Evolutionary conservation across 2,329 filamentous ascomycete species (phyloP).

Genomic region (Nothophoma quercina): DNA sequence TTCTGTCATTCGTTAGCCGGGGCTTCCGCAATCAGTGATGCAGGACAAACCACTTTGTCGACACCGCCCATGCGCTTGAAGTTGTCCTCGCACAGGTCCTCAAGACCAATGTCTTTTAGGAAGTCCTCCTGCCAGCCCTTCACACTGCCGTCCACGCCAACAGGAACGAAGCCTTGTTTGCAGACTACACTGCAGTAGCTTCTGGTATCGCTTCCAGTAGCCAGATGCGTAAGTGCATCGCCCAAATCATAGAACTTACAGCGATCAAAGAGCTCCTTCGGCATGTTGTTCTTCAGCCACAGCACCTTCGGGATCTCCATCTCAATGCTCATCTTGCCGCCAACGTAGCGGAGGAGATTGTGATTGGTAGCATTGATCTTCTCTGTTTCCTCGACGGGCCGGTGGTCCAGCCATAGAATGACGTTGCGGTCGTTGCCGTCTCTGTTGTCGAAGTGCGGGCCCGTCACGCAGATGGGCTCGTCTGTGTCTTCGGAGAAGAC

Average conservation of each 20-base stretch:
- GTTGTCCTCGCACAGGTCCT: conserved; percentile 81
- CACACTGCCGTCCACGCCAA: conserved; percentile 95
- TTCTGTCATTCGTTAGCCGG: conserved; percentile 69
- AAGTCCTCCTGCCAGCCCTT: conserved; percentile 99
- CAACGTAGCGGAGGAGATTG: conserved; percentile 93
- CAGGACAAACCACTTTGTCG: conserved; percentile 82
- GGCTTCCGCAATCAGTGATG: conserved; percentile 27
- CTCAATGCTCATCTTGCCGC: conserved; percentile 97
- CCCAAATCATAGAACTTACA: conserved; percentile 98
- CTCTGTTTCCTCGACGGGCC: conserved; percentile 87
- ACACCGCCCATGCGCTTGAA: conserved; percentile 96
- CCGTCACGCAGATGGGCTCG: conserved; percentile 89
- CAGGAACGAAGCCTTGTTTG: conserved; percentile 95
- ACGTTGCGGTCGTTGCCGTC: conserved; percentile 89
- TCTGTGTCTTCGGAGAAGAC: conserved; percentile 91
- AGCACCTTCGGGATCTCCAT: conserved; percentile 99
- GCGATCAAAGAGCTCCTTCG: conserved; percentile 82
- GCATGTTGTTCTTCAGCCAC: conserved; percentile 99
- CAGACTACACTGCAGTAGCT: conserved; percentile 97
- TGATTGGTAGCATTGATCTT: conserved; percentile 93
- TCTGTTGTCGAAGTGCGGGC: conserved; percentile 79
- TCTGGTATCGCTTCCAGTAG: conserved; percentile 87
- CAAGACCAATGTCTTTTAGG: conserved; percentile 83
- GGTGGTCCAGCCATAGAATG: conserved; percentile 96
- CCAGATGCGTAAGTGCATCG: conserved; percentile 92